Conservation (phyloP, 1,284 basidiomycete species). For the Fomitopsis pinicola region DNA sequence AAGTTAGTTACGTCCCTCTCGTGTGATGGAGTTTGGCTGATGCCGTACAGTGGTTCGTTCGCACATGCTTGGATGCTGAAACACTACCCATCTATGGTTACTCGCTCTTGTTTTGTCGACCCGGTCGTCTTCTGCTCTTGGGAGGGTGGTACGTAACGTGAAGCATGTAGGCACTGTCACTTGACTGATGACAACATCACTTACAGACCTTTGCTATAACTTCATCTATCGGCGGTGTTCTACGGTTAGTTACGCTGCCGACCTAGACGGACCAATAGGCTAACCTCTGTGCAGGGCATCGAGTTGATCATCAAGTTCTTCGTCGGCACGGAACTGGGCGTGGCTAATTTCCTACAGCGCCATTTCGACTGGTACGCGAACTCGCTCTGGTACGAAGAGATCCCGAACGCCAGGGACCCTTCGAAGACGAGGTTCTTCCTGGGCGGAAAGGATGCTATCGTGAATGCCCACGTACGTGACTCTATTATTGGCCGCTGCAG, state of each 20-base stretch:
- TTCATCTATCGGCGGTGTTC: conserved; percentile 72
- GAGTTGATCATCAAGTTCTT: conserved; percentile 85
- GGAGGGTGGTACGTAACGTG: conserved; percentile 66
- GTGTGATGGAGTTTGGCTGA: not conserved
- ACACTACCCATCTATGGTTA: conserved; percentile 61
- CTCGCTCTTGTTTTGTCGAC: conserved; percentile 83
- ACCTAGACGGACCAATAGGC: conserved; percentile 7
- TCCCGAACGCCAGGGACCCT: conserved; percentile 68
- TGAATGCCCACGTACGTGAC: conserved; percentile 57
- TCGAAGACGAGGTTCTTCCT: conserved; percentile 65
- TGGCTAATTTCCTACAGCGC: conserved; percentile 80
- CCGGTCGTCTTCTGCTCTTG: conserved; percentile 87
- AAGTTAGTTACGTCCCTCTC: conserved; percentile 49
- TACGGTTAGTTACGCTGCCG: conserved; percentile 40
- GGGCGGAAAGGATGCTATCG: conserved; percentile 77
- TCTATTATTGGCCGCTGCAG: not conserved
- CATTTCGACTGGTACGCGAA: conserved; percentile 89
- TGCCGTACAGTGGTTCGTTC: conserved; percentile 57
- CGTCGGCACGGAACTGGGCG: conserved; percentile 80
- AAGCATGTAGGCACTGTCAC: not conserved
- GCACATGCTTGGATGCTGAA: conserved; percentile 85
- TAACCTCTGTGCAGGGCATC: conserved; percentile 47
- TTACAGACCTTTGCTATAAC: conserved; percentile 79
- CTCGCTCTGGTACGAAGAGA: conserved; percentile 85
- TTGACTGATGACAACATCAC: not conserved